A percentile compares a stretch with the other conserved stretches of the same genome.
phyloP scores from a whole-genome alignment of 1,284 basidiomycete species.

The Ustilago esculenta region DNA sequence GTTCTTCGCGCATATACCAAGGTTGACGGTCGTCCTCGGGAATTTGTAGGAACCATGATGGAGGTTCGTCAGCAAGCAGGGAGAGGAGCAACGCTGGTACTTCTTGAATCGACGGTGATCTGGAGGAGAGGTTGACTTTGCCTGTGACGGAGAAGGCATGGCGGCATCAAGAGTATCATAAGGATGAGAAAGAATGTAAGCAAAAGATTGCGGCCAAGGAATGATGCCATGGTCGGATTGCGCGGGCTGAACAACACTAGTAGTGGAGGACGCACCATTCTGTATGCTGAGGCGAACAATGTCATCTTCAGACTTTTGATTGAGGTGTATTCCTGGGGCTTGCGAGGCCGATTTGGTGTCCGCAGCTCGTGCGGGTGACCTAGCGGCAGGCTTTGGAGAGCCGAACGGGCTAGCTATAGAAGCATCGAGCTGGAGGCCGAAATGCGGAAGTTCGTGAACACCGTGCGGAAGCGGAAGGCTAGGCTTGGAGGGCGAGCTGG shows the following conservation, averaged over 20 bases:
- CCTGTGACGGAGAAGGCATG: slow-evolving; percentile 10
- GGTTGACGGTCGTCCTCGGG: slow-evolving; percentile 45
- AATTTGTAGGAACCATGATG: slow-evolving; percentile 49
- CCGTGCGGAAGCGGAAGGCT: slow-evolving; percentile 7
- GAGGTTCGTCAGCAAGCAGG: slow-evolving; percentile 51
- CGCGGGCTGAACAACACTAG: no score
- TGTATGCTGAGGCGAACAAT: slow-evolving; percentile 39
- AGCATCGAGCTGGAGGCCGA: slow-evolving; percentile 38
- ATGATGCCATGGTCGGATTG: no score
- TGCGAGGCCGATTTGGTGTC: slow-evolving; percentile 3
- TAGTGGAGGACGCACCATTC: slow-evolving; percentile 23
- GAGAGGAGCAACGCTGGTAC: slow-evolving; percentile 43
- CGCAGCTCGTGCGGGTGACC: slow-evolving; percentile 1
- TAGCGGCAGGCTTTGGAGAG: slow-evolving; percentile 40
- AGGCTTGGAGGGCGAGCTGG: slow-evolving; percentile 37
- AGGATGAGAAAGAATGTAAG: background rate
- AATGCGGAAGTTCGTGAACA: slow-evolving; percentile 23
- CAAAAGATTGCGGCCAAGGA: background rate
- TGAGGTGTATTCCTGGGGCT: slow-evolving; percentile 17
- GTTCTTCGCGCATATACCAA: slow-evolving; percentile 54
- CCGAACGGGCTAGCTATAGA: slow-evolving; percentile 49
- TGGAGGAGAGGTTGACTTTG: slow-evolving; percentile 49
- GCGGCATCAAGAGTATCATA: no score
- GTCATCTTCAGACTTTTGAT: slow-evolving; percentile 39
- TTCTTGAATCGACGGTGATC: slow-evolving; percentile 42